A percentile compares a stretch with the other conserved stretches of the same genome.
These are phyloP conservation scores for Orbilia blumenaviensis DNA, from an alignment of 2,329 filamentous ascomycete species.

Conservation along the genomic window DNA sequence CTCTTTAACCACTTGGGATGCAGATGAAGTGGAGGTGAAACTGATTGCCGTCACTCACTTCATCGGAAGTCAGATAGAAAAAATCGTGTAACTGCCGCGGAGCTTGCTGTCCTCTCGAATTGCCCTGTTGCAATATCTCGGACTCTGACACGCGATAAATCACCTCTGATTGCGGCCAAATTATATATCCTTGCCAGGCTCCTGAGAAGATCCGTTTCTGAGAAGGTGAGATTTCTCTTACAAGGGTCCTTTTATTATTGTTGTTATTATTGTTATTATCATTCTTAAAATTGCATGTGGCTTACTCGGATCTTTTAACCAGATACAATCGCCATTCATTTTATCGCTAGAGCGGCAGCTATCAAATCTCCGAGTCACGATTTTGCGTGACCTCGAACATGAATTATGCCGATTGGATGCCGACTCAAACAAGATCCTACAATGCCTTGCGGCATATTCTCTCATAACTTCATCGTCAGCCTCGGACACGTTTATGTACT, in stretches of 20 bases:
- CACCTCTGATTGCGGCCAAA: slow-evolving; percentile 68
- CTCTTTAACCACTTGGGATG: slow-evolving; percentile 12
- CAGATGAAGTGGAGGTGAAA: neutral
- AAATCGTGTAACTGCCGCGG: slow-evolving; percentile 66
- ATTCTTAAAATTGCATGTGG: neutral
- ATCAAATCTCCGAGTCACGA: slow-evolving; percentile 65
- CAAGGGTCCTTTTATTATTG: too few species aligned
- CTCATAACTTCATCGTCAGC: slow-evolving; percentile 70
- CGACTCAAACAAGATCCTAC: slow-evolving; percentile 63
- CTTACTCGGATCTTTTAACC: slow-evolving; percentile 63
- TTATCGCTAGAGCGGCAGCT: slow-evolving; percentile 67
- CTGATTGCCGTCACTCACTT: slow-evolving; percentile 28
- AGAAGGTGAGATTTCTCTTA: slow-evolving; percentile 53
- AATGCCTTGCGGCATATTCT: slow-evolving; percentile 71
- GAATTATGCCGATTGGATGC: slow-evolving; percentile 60
- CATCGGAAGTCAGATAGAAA: slow-evolving; percentile 60
- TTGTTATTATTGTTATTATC: too few species aligned
- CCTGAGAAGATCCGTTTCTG: slow-evolving; percentile 56
- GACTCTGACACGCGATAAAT: slow-evolving; percentile 65
- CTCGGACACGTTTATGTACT: slow-evolving; percentile 70
- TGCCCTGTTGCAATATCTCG: slow-evolving; percentile 67
- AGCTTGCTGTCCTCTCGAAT: slow-evolving; percentile 69
- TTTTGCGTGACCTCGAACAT: slow-evolving; percentile 69
- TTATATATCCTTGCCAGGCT: slow-evolving; percentile 59
- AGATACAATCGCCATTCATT: slow-evolving; percentile 68